Evolutionary conservation across 192 early-diverging fungal genomes (phyloP), one percentile per base, ranked within the genome.

Genomic region (Martensiomyces pterosporus): DNA sequence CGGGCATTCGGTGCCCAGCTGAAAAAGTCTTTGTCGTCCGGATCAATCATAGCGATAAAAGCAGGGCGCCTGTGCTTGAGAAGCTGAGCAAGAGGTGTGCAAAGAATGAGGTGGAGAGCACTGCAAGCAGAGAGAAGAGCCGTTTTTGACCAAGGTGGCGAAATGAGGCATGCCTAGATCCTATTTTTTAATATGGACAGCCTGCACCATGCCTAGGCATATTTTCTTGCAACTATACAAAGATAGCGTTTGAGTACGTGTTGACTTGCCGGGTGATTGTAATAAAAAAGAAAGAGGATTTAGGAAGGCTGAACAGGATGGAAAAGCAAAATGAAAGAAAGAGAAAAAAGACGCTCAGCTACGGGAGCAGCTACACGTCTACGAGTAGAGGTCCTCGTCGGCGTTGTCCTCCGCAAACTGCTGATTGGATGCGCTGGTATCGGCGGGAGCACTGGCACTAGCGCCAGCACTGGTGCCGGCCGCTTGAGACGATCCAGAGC

Each of bases 361-460:
- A n/a, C 13, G 7, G 37, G 5, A 10, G 37, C 9, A 9, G 19
- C 21, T 64, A n/a, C n/a, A n/a, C n/a, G n/a, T n/a, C n/a, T 75
- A 75, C 27, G 65, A 63, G 47, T 75, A 75, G 23, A 75, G 65
- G 27, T 75, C 72, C 32, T 67, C 65, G 33, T 75, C 72, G 15
- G 25, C 65, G 42, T 67, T 63, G 21, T 64, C 57, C 45, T 75
- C 72, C 5, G 47, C 48, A 44, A 75, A 75, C 72, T 75, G 72
- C 37, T 43, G 40, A 38, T 17, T 36, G 5, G 34, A 27, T 14
- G 55, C 40, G 1, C 44, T 51, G 10, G 37, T 24, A 23, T 26
- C 54, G 4, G 26, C 44, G 27, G 44, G 6, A n/a, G n/a, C n/a
- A n/a, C n/a, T n/a, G n/a, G n/a, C n/a, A n/a, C n/a, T 24, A 2